phyloP scores from a whole-genome alignment of 768 basidiomycete species.

The Ramaria sp. region DNA sequence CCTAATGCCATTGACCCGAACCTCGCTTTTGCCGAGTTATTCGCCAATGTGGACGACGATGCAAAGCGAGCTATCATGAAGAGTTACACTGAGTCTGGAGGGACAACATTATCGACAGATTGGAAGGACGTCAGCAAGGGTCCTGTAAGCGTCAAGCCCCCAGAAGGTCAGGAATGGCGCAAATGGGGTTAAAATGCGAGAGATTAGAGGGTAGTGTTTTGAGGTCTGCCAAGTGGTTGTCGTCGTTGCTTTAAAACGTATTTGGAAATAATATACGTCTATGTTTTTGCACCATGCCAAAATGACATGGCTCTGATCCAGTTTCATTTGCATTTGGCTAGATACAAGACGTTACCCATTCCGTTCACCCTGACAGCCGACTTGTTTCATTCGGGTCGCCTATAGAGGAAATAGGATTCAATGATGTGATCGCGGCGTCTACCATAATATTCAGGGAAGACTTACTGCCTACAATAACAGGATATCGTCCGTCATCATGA shows the following conservation, averaged over 20 bases:
- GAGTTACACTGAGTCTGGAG: conserved; percentile 90
- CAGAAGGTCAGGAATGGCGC: conserved; percentile 75
- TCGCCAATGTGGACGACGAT: conserved; percentile 82
- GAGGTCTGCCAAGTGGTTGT: no score
- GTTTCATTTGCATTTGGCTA: background rate
- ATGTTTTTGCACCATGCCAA: background rate
- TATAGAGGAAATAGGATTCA: no score
- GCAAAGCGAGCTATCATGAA: conserved; percentile 96
- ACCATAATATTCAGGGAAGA: background rate
- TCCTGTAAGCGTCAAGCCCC: conserved; percentile 69
- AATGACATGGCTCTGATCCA: background rate
- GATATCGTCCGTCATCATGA: conserved; percentile 5
- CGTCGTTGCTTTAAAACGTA: no score
- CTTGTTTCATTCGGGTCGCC: no score
- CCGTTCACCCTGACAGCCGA: no score
- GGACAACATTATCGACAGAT: conserved; percentile 91
- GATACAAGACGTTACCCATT: background rate
- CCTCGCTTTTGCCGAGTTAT: conserved; percentile 85
- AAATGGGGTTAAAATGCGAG: conserved; percentile 38
- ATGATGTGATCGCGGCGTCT: background rate
- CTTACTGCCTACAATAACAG: background rate
- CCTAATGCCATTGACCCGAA: conserved; percentile 93
- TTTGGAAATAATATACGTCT: no score
- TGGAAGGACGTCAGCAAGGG: conserved; percentile 80
- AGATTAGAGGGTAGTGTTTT: background rate